These are phyloP conservation scores for Yamadazyma buinensis DNA, from an alignment of 1,139 yeast genomes.

Conservation along the genomic window DNA sequence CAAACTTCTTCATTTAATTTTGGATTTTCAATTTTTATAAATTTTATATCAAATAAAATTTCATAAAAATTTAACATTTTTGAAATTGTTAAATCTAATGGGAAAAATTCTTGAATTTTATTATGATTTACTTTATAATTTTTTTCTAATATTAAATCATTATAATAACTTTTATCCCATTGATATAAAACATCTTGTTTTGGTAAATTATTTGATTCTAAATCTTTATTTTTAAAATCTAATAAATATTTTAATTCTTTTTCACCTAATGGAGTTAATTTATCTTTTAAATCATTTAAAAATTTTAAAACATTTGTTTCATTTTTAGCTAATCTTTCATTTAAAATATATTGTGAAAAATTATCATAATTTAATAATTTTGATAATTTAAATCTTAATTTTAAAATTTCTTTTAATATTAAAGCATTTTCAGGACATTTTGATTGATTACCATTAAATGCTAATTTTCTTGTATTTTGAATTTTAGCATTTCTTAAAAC, in stretches of 20 bases:
- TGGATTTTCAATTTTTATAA: conserved; percentile 46
- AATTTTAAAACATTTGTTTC: conserved; percentile 57
- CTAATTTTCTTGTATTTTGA: conserved; percentile 61
- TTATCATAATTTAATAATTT: conserved; percentile 59
- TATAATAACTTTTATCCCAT: conserved; percentile 74
- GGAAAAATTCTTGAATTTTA: conserved; percentile 74
- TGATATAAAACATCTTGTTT: conserved; percentile 48
- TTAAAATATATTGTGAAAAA: conserved; percentile 67
- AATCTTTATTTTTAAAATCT: conserved; percentile 52
- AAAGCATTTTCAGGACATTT: conserved; percentile 61
- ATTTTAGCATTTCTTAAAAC: conserved; percentile 66
- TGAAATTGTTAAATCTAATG: conserved; percentile 60
- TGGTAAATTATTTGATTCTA: conserved; percentile 35
- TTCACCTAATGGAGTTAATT: conserved; percentile 56
- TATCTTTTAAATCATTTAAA: conserved; percentile 55
- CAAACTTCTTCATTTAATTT: conserved; percentile 36
- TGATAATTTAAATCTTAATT: conserved; percentile 60
- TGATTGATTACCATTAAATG: conserved; percentile 63
- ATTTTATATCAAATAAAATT: conserved; percentile 61
- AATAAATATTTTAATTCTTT: conserved; percentile 50
- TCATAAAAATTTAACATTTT: conserved; percentile 73
- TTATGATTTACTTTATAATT: conserved; percentile 70
- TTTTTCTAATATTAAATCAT: conserved; percentile 59
- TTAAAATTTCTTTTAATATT: conserved; percentile 55
- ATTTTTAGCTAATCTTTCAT: conserved; percentile 75